These are phyloP conservation scores for slime mould (Dictyostelium discoideum) DNA, from an alignment of 78 protist genomes.

Conservation along the genomic window dicty_2.7 NC_007088.5:6048501-6049000, in stretches of 20 bases:
- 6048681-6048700: not conserved
- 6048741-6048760: not conserved
- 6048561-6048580: not conserved
- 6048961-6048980: not conserved
- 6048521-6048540: not conserved
- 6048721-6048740: not conserved
- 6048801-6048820: not conserved
- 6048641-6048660: not conserved
- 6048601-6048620: too few relatives aligned
- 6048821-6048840: not conserved
- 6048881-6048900: not conserved
- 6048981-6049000: not conserved
- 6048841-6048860: not conserved
- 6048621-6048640: too few relatives aligned
- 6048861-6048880: not conserved
- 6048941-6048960: not conserved
- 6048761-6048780: not conserved
- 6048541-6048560: not conserved
- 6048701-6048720: not conserved
- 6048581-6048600: too few relatives aligned
- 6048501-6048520: not conserved
- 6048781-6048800: not conserved
- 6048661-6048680: not conserved
- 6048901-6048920: not conserved
- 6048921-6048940: not conserved